Conservation (phyloP, 2,329 filamentous ascomycete species). For the Incumbomyces lentus region DNA sequence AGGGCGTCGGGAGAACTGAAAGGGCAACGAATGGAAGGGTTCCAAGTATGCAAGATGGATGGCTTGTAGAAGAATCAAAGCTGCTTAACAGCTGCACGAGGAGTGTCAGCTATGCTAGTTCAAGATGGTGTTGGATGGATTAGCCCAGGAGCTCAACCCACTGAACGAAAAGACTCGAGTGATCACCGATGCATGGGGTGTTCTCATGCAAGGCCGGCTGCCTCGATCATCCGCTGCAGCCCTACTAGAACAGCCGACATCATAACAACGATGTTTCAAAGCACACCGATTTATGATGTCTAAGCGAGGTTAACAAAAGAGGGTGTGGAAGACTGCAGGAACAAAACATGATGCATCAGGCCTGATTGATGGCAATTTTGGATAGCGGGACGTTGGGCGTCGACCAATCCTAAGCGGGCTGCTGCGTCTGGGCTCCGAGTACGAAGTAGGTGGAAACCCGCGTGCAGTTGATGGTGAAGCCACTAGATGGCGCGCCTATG, state of each 20-base stretch:
- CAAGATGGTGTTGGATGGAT: not conserved
- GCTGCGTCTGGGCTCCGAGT: not conserved
- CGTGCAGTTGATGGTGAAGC: constrained; percentile 1
- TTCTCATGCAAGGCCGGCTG: constrained; percentile 2
- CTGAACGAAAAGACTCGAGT: not conserved
- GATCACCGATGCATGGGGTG: constrained; percentile 1
- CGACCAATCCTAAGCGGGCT: not conserved
- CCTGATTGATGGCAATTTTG: not conserved
- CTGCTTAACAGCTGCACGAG: not conserved
- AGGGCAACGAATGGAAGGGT: not conserved
- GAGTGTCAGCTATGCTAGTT: not conserved
- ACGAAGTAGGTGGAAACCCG: not conserved
- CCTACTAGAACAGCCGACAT: not conserved
- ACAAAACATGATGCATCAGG: not conserved
- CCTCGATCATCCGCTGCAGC: constrained; percentile 4
- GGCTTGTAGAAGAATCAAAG: too few relatives aligned
- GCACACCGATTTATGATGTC: not conserved
- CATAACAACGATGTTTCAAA: constrained; percentile 4
- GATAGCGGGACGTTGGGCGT: not conserved
- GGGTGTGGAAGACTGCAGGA: not conserved
- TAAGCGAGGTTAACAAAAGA: constrained; percentile 3
- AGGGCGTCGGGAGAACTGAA: not conserved
- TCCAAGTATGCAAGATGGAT: not conserved
- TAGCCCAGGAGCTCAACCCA: not conserved
- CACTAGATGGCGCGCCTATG: constrained; percentile 1